phyloP scores from a whole-genome alignment of 345 rosid genomes.

The Hibiscus tridactylites region DNA sequence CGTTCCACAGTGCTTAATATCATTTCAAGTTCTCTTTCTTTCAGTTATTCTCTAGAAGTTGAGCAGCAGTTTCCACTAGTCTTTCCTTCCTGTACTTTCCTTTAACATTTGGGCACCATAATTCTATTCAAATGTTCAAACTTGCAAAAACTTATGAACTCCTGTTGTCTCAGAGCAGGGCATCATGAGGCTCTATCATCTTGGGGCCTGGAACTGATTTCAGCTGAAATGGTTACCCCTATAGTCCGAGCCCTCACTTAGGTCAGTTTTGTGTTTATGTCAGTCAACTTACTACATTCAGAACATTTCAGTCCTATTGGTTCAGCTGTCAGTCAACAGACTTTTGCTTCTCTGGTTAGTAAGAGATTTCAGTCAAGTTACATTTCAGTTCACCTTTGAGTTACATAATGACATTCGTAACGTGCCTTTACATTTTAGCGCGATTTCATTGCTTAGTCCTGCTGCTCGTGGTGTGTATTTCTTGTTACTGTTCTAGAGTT shows the following conservation, averaged over 20 bases:
- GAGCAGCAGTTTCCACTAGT: slow-evolving; percentile 43
- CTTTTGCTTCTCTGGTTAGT: slow-evolving; percentile 17
- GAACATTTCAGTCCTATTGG: slow-evolving; percentile 27
- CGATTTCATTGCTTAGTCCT: slow-evolving; percentile 3
- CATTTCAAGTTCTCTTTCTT: slow-evolving; percentile 18
- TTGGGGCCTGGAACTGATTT: slow-evolving; percentile 97
- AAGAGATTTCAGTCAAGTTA: slow-evolving; percentile 17
- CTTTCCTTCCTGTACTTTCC: slow-evolving; percentile 34
- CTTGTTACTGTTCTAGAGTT: not conserved
- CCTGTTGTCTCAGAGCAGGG: slow-evolving; percentile 95
- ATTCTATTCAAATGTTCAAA: slow-evolving; percentile 32
- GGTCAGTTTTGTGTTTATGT: slow-evolving; percentile 85
- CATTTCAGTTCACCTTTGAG: slow-evolving; percentile 4
- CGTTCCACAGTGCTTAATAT: slow-evolving; percentile 4
- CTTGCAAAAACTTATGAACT: slow-evolving; percentile 55
- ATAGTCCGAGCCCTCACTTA: slow-evolving; percentile 62
- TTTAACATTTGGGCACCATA: slow-evolving; percentile 45
- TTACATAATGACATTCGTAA: not conserved
- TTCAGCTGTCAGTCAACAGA: slow-evolving; percentile 29
- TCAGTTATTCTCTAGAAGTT: slow-evolving; percentile 32
- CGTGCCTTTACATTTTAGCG: not conserved
- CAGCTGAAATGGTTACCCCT: slow-evolving; percentile 80
- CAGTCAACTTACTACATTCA: slow-evolving; percentile 30
- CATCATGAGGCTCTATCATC: slow-evolving; percentile 86
- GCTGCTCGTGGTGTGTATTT: not conserved